phyloP scores from a whole-genome alignment of 306 rosid species.

The Cucurbita pepo region DNA sequence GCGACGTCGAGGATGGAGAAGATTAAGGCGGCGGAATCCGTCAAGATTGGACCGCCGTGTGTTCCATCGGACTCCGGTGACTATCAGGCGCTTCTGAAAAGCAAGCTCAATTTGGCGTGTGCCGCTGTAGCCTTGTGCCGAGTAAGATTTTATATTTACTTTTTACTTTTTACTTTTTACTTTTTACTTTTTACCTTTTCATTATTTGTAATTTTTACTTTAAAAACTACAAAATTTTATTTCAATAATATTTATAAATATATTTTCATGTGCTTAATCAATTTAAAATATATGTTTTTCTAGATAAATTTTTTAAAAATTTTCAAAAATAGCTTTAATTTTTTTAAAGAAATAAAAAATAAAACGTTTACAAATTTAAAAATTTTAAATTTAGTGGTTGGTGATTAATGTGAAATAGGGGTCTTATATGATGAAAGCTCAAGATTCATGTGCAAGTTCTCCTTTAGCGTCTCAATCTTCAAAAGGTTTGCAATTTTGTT shows the following conservation, averaged over 20 bases:
- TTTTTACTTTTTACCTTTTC: too few relatives aligned
- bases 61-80: conserved; percentile 34
- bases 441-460: conserved; percentile 23
- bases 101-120: conserved; percentile 80
- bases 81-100: conserved; percentile 58
- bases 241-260: neutral
- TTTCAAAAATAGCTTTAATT: too few relatives aligned
- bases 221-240: neutral
- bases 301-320: too few relatives aligned
- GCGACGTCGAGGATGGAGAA: neutral
- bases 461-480: conserved; percentile 12
- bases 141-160: conserved; percentile 16
- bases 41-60: neutral
- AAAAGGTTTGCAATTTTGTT: conserved; percentile 32
- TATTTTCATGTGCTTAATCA: too few relatives aligned
- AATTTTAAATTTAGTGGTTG: too few relatives aligned
- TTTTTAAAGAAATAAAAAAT: too few relatives aligned
- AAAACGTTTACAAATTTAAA: too few relatives aligned
- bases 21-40: neutral
- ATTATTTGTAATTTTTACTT: too few relatives aligned
- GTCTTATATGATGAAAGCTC: conserved; percentile 28
- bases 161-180: neutral
- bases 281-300: too few relatives aligned
- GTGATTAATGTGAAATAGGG: conserved; percentile 14
- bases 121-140: conserved; percentile 69